phyloP scores from a whole-genome alignment of 768 basidiomycete genomes.

The Boletus rubropictus region DNA sequence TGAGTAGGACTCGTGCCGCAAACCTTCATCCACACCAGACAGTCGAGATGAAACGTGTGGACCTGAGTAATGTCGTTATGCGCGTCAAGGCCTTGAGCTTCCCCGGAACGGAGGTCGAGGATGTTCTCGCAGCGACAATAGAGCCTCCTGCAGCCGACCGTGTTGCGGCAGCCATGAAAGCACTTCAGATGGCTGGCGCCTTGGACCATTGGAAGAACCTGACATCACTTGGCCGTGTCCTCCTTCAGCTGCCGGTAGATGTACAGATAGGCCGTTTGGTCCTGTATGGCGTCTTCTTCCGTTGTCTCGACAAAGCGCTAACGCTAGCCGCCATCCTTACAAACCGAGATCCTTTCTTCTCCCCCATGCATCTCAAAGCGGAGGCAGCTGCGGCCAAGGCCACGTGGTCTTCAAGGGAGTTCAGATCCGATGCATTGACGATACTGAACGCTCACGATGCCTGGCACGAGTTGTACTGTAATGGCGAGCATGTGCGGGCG shows the following conservation, averaged over 20 bases:
- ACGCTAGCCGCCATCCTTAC: conserved; percentile 89
- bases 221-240: conserved; percentile 81
- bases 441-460: conserved; percentile 73
- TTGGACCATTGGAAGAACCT: conserved; percentile 69
- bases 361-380: conserved; percentile 68
- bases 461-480: conserved; percentile 70
- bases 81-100: conserved; percentile 92
- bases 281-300: conserved; percentile 88
- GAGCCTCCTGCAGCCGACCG: conserved; percentile 81
- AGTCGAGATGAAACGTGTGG: conserved; percentile 92
- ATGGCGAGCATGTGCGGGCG: conserved; percentile 57
- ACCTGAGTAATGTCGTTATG: conserved; percentile 91
- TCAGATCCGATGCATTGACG: conserved; percentile 79
- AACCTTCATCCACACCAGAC: conserved; percentile 73
- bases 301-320: conserved; percentile 81
- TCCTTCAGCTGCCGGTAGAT: conserved; percentile 86
- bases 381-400: conserved; percentile 70
- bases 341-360: conserved; percentile 86
- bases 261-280: conserved; percentile 86
- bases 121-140: conserved; percentile 78
- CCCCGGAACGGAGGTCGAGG: conserved; percentile 78
- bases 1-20: conserved; percentile 56
- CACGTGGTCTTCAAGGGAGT: conserved; percentile 73
- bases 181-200: conserved; percentile 82
- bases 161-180: conserved; percentile 71